These are phyloP conservation scores for Talaromyces sp. DNA, from an alignment of 2,329 filamentous ascomycete genomes.

Conservation along the genomic window DNA sequence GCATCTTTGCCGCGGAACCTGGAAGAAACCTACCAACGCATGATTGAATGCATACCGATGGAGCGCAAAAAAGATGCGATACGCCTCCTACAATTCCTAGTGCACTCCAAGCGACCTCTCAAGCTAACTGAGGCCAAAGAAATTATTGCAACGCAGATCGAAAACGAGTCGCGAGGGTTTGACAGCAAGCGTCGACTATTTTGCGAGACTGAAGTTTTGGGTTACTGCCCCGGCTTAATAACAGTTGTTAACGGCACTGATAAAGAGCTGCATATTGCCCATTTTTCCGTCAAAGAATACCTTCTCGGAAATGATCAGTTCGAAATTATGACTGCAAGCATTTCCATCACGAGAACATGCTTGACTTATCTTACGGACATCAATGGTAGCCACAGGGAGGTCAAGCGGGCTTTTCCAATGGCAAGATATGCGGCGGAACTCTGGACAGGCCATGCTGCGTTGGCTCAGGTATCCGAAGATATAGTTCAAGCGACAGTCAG, in stretches of 20 bases:
- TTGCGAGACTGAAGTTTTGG: slow-evolving; percentile 13
- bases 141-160: slow-evolving; percentile 15
- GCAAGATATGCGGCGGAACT: no score
- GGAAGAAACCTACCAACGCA: slow-evolving; percentile 23
- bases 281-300: slow-evolving; percentile 19
- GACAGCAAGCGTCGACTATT: slow-evolving; percentile 15
- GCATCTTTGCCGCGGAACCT: slow-evolving; percentile 16
- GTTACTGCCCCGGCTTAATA: slow-evolving; percentile 17
- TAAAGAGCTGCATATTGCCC: slow-evolving; percentile 15
- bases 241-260: background rate
- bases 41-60: slow-evolving; percentile 19
- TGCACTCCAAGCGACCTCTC: slow-evolving; percentile 21
- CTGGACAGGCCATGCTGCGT: no score
- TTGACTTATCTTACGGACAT: no score
- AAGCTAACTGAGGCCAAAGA: slow-evolving; percentile 24
- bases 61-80: slow-evolving; percentile 17
- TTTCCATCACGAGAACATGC: no score
- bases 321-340: no score
- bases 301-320: background rate
- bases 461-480: no score
- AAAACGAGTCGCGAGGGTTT: background rate
- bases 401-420: no score
- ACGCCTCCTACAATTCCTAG: slow-evolving; percentile 23
- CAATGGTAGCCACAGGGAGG: no score
- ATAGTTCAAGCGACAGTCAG: no score